A percentile compares a stretch with the other conserved stretches of the same genome.
Conservation (phyloP, 352 stramenopile genomes). For the Phytophthora megakarya region DNA sequence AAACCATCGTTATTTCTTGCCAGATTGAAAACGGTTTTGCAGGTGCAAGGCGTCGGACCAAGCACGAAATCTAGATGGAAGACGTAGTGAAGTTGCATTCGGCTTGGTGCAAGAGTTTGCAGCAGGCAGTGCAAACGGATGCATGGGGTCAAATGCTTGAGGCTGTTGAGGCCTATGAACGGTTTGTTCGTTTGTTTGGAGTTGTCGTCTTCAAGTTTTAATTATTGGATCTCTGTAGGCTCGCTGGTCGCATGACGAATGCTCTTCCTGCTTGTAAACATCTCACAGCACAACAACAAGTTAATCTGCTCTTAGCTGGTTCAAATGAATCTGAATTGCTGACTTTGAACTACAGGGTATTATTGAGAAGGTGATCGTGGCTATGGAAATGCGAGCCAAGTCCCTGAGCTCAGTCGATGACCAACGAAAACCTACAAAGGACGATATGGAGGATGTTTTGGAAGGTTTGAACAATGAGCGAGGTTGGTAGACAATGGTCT, state of each 20-base stretch:
- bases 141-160: slow-evolving; percentile 75
- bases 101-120: slow-evolving; percentile 59
- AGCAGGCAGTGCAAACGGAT: slow-evolving; percentile 66
- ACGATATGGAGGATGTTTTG: slow-evolving; percentile 57
- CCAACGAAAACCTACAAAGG: slow-evolving; percentile 59
- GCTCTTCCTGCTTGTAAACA: slow-evolving; percentile 47
- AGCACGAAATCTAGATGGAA: slow-evolving; percentile 37
- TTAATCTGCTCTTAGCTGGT: not conserved
- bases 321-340: not conserved
- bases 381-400: slow-evolving; percentile 59
- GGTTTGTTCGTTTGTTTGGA: slow-evolving; percentile 33
- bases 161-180: slow-evolving; percentile 75
- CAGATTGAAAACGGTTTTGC: slow-evolving; percentile 10
- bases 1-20: not conserved
- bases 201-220: not conserved
- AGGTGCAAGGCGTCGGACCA: slow-evolving; percentile 14
- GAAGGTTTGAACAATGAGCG: slow-evolving; percentile 42
- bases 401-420: slow-evolving; percentile 64
- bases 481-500: not conserved
- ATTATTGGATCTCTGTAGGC: slow-evolving; percentile 24
- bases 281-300: slow-evolving; percentile 49
- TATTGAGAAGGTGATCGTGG: slow-evolving; percentile 47
- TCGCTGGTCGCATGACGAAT: slow-evolving; percentile 43
- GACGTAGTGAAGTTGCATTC: slow-evolving; percentile 55
- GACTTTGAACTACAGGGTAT: slow-evolving; percentile 17